These are phyloP conservation scores for Rubus idaeus DNA, from an alignment of 306 rosid species.

Conservation along the genomic window DNA sequence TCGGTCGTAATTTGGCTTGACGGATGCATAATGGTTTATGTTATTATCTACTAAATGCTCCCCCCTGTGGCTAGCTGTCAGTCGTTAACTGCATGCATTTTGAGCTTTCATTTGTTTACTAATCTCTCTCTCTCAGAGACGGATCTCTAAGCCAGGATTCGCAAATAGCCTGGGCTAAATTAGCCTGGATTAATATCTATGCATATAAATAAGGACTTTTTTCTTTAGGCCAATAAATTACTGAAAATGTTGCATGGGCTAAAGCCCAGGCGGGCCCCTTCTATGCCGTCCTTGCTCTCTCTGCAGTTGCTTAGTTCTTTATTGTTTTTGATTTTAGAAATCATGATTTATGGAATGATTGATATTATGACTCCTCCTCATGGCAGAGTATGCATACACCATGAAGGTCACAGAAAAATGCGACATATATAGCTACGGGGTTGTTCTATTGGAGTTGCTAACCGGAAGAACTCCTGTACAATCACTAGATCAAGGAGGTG, in stretches of 20 bases:
- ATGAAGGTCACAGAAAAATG: constrained; percentile 98
- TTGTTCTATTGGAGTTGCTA: constrained; percentile 84
- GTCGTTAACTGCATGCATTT: background rate
- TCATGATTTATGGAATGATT: background rate
- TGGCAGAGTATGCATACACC: constrained; percentile 94
- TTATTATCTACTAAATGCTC: background rate
- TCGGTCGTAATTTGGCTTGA: background rate
- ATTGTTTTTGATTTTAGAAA: background rate
- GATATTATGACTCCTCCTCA: constrained; percentile 9
- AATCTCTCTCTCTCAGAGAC: background rate
- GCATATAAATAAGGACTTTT: no score
- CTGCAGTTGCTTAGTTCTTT: background rate
- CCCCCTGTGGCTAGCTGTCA: background rate
- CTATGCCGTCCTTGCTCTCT: background rate
- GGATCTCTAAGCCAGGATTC: no score
- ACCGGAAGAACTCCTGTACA: constrained; percentile 93
- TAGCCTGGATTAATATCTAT: no score
- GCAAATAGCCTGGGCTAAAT: no score
- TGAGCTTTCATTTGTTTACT: background rate
- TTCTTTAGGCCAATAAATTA: no score
- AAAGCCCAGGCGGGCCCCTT: no score
- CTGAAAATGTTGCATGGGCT: no score
- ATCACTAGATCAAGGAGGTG: constrained; percentile 86
- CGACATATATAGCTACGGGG: constrained; percentile 93
- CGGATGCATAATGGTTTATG: background rate